Base-by-base conservation (phyloP, 768 basidiomycete genomes). In the Auriscalpium orientale region DNA sequence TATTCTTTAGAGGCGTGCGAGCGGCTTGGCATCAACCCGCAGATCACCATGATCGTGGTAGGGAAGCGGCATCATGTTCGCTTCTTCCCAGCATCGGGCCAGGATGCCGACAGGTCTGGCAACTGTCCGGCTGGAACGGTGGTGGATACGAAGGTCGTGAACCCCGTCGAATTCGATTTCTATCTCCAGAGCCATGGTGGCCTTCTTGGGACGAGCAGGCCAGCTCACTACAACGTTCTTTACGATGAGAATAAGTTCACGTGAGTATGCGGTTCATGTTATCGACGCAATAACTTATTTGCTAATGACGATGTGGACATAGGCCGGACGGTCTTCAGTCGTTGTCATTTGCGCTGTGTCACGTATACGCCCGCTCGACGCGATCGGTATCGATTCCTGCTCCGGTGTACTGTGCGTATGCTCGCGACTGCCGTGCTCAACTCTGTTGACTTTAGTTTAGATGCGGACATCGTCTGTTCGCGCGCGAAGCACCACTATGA, bases 341-440 rank as follows among this genome's bases (percentile, higher is more conserved):
- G 0, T 66, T 84, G 3, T 83, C 89, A 0, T 91, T 87, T 52
- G 84, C 88, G 0, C 73, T 93, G 0, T 89, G 88, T 63, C 88
- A 93, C 48, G 83, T 89, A 0, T 92, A 89, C 60, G 87, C 89
- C 1, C 79, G 89, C 3, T 82, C 87, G 10, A 90, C 88, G 3
- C 82, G 89, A 21, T 87, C 87, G 0, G 89, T 90, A 1, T 90
- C 89, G 0, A 89, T 90, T 50, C 89, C 89, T 0, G 89, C 88
- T 0, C 89, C 89, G 0, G 87, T 90, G 0, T 90, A 90, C 61
- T 90, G 88, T 89, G 63, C 63, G 84, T 68, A 15, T 51, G 28
- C 11, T 49, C 36, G 28, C 33, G 16, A 20, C 20, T 53, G 8
- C 15, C 40, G 46, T 51, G 21, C 47, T 38, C 18, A 15, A 9